Evolutionary conservation across 345 rosid genomes (phyloP), one percentile per base, ranked within the genome.

Genomic region (Linum trigynum): DNA sequence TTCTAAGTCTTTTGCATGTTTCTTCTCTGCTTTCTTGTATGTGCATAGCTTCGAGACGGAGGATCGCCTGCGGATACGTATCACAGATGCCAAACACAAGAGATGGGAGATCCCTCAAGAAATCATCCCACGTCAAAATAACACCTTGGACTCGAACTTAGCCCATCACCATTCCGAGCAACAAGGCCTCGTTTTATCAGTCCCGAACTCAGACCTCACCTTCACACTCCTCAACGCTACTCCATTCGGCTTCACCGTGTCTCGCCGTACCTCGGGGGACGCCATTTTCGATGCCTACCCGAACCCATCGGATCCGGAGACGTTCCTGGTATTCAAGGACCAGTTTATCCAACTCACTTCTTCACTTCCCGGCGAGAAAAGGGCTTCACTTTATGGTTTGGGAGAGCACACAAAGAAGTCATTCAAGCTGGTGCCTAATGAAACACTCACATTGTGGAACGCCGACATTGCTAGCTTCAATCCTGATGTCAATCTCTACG

Each of bases 341-440:
- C 94, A 90, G 60, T 90, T 81, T 69, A 77, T 90, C 45, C 86
- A 84, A 55, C 77, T 90, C 66, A 72, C 86, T 39, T 84, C 94
- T 1, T 61, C 82, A 0, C 83, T 90, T 23, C 94, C 94, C 0
- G 85, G 2, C 83, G 39, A 3, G 36, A 48, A 67, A 57, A 70
- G 86, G 64, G 76, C 91, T 61, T 74, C 66, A 36, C 73, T 87
- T 8, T 87, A 87, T 62, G 97, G 97, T 1, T 72, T 90, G 1
- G 97, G 97, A 2, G 97, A 90, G 69, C 94, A 85, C 76, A 87
- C 94, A 3, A 85, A 80, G 76, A 72, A 66, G 7, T 74, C 86
- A 1, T 61, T 90, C 66, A 82, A 72, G 78, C 68, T 90, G 16
- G 42, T 12, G 14, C 76, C 73, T 0, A 67, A 70, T 2, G 78